Evolutionary conservation across 192 early-diverging fungal species (phyloP).

Genomic region (Entomortierella lignicola): DNA sequence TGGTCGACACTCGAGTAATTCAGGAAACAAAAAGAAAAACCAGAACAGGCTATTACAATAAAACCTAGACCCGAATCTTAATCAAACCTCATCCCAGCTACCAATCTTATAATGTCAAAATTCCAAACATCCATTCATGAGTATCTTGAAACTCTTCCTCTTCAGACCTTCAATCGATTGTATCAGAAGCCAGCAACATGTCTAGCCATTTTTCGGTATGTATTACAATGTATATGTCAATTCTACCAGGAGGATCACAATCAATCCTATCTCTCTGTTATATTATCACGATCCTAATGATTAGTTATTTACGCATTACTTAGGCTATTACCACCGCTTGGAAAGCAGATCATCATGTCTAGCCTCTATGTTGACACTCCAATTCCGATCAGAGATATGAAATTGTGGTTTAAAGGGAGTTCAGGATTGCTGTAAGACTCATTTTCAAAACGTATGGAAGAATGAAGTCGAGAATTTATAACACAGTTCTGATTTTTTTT

Average conservation of each 20-base stretch:
- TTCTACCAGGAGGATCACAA: too few relatives aligned
- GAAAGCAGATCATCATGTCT: conserved; percentile 91
- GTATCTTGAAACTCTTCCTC: conserved; percentile 82
- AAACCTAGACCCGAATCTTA: too few relatives aligned
- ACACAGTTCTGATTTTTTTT: neutral
- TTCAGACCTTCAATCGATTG: conserved; percentile 78
- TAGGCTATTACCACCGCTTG: conserved; percentile 83
- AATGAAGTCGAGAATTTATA: neutral
- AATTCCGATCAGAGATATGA: conserved; percentile 70
- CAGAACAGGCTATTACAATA: too few relatives aligned
- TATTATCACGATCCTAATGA: neutral
- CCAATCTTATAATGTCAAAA: conserved; percentile 29
- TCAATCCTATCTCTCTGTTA: neutral
- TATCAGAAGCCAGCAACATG: conserved; percentile 94
- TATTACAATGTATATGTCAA: neutral
- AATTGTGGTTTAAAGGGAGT: conserved; percentile 68
- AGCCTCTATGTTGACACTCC: conserved; percentile 80
- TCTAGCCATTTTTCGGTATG: conserved; percentile 87
- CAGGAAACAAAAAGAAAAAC: too few relatives aligned
- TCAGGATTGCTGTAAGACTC: conserved; percentile 36
- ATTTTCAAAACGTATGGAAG: neutral
- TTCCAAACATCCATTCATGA: conserved; percentile 85
- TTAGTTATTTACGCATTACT: neutral
- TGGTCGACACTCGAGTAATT: too few relatives aligned
- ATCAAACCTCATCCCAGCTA: neutral